Percentiles rank a stretch among this genome's conserved stretches.
Conservation (phyloP, 2,329 filamentous ascomycete species). For the Calycina herbarum region DNA sequence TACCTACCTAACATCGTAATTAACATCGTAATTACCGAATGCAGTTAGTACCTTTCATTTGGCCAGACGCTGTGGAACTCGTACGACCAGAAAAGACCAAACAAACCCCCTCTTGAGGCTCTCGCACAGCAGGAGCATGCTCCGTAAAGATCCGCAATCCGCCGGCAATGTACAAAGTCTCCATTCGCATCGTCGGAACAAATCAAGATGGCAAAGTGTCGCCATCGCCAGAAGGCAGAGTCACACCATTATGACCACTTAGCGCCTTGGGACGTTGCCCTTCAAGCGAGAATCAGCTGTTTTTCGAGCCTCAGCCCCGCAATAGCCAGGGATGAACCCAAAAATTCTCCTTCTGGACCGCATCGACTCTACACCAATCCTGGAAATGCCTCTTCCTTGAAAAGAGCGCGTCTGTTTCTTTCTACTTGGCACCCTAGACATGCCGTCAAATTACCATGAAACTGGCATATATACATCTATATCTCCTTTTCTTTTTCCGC, state of each 20-base stretch:
- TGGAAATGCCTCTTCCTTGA: slow-evolving; percentile 1
- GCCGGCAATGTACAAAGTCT: not conserved
- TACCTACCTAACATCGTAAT: too few species aligned
- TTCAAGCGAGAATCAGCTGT: slow-evolving; percentile 13
- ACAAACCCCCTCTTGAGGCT: too few species aligned
- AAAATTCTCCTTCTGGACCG: slow-evolving; percentile 12
- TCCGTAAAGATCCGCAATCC: not conserved
- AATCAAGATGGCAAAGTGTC: slow-evolving; percentile 8
- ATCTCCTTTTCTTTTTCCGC: not conserved
- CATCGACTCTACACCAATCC: not conserved
- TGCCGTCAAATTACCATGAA: not conserved
- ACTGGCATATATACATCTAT: slow-evolving; percentile 5
- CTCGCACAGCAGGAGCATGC: not conserved
- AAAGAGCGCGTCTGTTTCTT: not conserved
- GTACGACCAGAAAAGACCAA: too few species aligned
- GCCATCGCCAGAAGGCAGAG: slow-evolving; percentile 14
- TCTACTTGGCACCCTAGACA: not conserved
- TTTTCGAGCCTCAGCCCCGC: slow-evolving; percentile 6
- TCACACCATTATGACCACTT: slow-evolving; percentile 26
- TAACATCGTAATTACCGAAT: too few species aligned
- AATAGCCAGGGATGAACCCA: slow-evolving; percentile 13
- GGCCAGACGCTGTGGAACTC: too few species aligned
- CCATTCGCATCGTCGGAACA: not conserved
- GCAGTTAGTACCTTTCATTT: too few species aligned
- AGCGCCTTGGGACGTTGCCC: slow-evolving; percentile 12